Percentiles rank a stretch among this genome's conserved stretches.
These are phyloP conservation scores for Chlorella sp. DNA, from an alignment of 139 green algal genomes.

Conservation along the genomic window DNA sequence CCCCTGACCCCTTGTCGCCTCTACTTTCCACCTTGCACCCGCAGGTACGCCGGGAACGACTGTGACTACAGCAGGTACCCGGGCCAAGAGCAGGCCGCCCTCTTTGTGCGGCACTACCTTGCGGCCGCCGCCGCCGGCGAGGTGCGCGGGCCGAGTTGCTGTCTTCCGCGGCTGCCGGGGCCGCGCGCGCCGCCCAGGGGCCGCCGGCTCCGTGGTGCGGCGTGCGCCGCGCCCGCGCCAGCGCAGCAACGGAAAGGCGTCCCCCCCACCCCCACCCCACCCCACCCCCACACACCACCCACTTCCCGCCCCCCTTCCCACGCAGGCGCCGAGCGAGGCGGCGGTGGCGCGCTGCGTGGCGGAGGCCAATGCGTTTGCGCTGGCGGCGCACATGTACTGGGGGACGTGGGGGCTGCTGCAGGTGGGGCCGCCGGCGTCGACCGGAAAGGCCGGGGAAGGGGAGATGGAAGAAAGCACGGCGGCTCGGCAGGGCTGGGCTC, in stretches of 20 bases:
- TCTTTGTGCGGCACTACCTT: conserved; percentile 79
- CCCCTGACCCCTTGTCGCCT: too few relatives aligned
- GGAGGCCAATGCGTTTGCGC: conserved; percentile 81
- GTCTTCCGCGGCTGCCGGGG: too few relatives aligned
- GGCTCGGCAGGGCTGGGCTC: neutral
- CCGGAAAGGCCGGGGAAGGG: neutral
- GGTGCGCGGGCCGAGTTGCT: too few relatives aligned
- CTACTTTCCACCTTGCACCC: too few relatives aligned
- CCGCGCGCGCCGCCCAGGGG: too few relatives aligned
- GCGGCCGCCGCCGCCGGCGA: neutral
- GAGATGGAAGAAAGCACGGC: neutral
- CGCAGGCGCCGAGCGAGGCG: conserved; percentile 35
- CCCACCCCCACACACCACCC: too few relatives aligned
- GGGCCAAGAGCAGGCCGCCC: neutral
- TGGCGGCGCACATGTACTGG: conserved; percentile 94
- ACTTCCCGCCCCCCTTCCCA: too few relatives aligned
- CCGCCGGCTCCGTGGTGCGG: too few relatives aligned
- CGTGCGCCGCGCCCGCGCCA: too few relatives aligned
- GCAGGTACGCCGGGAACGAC: conserved; percentile 92
- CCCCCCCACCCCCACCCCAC: too few relatives aligned
- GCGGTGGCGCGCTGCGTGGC: conserved; percentile 40
- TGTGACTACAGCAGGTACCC: conserved; percentile 81
- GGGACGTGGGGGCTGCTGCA: conserved; percentile 89
- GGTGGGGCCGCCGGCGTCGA: conserved; percentile 2
- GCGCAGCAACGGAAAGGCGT: too few relatives aligned